Conservation (phyloP, 352 stramenopile genomes). For the Globisporangium parvum region DNA sequence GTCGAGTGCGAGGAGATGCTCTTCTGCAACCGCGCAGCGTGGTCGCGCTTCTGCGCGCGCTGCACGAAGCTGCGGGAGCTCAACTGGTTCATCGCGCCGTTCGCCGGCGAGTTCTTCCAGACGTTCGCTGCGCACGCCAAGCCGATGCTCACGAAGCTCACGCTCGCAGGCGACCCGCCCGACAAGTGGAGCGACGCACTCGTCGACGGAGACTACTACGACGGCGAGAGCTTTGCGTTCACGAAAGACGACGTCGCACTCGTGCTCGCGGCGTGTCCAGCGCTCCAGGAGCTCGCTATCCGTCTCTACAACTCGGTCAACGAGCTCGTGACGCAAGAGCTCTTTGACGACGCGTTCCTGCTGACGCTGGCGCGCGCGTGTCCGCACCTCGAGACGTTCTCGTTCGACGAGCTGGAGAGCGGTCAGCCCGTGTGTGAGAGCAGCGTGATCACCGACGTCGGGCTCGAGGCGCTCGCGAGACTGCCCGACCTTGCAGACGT, state of each 20-base stretch:
- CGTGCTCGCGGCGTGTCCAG: conserved; percentile 8
- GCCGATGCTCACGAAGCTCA: conserved; percentile 10
- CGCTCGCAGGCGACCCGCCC: conserved; percentile 8
- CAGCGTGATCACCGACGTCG: conserved; percentile 6
- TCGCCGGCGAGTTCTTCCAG: conserved; percentile 10
- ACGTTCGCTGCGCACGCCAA: conserved; percentile 6
- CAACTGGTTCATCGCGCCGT: conserved; percentile 15
- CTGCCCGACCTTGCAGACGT: conserved; percentile 8
- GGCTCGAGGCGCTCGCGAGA: conserved; percentile 4
- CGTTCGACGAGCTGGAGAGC: conserved; percentile 12
- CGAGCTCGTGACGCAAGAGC: conserved; percentile 11
- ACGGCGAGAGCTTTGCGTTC: conserved; percentile 5
- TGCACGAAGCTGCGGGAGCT: conserved; percentile 9
- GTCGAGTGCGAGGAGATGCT: conserved; percentile 17
- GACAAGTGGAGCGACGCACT: conserved; percentile 12
- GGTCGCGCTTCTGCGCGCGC: conserved; percentile 9
- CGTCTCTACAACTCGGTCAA: conserved; percentile 13
- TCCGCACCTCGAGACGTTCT: conserved; percentile 6
- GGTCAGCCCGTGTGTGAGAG: conserved; percentile 13
- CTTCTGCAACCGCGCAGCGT: conserved; percentile 7
- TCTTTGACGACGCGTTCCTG: conserved; percentile 12
- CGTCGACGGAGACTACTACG: conserved; percentile 10
- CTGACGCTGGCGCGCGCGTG: conserved; percentile 3
- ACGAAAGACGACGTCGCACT: conserved; percentile 9
- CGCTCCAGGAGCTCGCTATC: conserved; percentile 1